phyloP scores from a whole-genome alignment of 2,329 filamentous ascomycete species.

The Colletotrichum nymphaeae region DNA sequence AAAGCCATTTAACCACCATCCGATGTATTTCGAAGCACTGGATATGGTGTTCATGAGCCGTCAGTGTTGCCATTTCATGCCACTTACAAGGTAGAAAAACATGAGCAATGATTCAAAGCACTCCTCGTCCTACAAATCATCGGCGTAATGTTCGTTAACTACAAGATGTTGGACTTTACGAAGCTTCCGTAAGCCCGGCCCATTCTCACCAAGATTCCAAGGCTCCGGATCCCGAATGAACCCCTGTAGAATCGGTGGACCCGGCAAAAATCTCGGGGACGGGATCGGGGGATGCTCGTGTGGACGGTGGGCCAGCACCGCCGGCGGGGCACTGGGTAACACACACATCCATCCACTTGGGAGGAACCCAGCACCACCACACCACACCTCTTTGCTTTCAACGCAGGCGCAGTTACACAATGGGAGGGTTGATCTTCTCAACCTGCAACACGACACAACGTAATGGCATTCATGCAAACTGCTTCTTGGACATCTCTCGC shows the following conservation, averaged over 20 bases:
- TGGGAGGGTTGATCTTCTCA: slow-evolving; percentile 1
- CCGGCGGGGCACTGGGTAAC: too few species aligned
- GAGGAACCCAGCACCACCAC: not conserved
- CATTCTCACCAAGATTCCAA: not conserved
- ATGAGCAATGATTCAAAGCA: too few species aligned
- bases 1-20: too few species aligned
- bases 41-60: too few species aligned
- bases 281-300: not conserved
- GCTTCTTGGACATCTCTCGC: not conserved
- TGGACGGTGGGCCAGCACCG: not conserved
- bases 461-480: not conserved
- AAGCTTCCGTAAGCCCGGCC: not conserved
- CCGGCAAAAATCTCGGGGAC: slow-evolving; percentile 3
- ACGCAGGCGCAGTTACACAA: not conserved
- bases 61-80: too few species aligned
- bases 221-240: not conserved
- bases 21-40: too few species aligned
- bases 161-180: too few species aligned
- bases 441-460: slow-evolving; percentile 13
- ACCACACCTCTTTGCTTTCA: not conserved
- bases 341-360: not conserved
- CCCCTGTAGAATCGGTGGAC: not conserved
- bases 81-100: too few species aligned
- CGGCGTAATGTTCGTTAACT: too few species aligned
- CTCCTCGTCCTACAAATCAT: too few species aligned